Evolutionary conservation across 208 protist species (phyloP).

Genomic region (Leishmania martiniquensis): DNA sequence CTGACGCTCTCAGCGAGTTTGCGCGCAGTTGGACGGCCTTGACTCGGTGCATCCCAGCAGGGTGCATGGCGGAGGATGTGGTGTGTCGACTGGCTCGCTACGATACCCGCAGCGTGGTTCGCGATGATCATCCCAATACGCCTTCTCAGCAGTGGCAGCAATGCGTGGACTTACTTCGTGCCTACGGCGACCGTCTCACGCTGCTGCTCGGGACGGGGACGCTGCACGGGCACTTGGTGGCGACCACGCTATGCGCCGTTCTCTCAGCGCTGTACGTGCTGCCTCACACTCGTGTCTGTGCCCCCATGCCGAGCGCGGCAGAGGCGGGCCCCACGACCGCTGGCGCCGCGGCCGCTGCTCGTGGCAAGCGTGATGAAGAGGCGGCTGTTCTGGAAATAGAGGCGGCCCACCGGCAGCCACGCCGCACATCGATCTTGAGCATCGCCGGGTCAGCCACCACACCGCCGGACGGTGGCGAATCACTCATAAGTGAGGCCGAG

Average conservation of each 20-base stretch:
- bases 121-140: not conserved
- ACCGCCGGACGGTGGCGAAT: not conserved
- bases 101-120: slow-evolving; percentile 12
- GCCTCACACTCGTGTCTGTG: slow-evolving; percentile 26
- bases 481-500: slow-evolving; percentile 32
- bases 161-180: slow-evolving; percentile 21
- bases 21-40: slow-evolving; percentile 18
- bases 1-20: slow-evolving; percentile 29
- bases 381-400: slow-evolving; percentile 23
- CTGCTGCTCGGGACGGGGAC: slow-evolving; percentile 48
- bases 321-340: not conserved
- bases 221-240: slow-evolving; percentile 53
- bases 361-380: slow-evolving; percentile 28
- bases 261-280: slow-evolving; percentile 59
- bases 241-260: slow-evolving; percentile 45
- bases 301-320: not conserved
- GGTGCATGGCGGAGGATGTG: slow-evolving; percentile 14
- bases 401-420: slow-evolving; percentile 9
- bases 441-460: not conserved
- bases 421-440: not conserved
- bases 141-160: slow-evolving; percentile 17
- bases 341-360: not conserved
- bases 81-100: slow-evolving; percentile 13
- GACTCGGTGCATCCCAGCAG: slow-evolving; percentile 8
- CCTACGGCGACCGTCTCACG: slow-evolving; percentile 37